Percentiles rank a stretch among this genome's conserved stretches.
These are phyloP conservation scores for Fusarium sp. DNA, from an alignment of 2,329 filamentous ascomycete genomes.

Conservation along the genomic window DNA sequence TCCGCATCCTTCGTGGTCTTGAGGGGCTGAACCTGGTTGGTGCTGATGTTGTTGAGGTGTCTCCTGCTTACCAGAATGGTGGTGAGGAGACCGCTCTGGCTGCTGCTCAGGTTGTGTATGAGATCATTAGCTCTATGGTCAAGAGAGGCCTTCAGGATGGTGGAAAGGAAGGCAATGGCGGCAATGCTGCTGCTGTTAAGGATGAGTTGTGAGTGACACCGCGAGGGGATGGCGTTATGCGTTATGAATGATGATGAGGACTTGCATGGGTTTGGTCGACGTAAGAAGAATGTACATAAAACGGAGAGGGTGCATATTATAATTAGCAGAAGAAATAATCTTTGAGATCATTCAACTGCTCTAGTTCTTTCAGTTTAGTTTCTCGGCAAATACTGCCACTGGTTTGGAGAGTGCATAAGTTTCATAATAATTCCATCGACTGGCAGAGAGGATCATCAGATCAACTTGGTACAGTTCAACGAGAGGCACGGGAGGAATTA, in stretches of 20 bases:
- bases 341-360: background rate
- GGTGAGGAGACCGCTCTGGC: slow-evolving; percentile 86
- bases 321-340: background rate
- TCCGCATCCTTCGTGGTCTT: slow-evolving; percentile 81
- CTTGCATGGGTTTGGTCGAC: background rate
- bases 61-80: slow-evolving; percentile 82
- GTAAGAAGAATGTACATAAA: background rate
- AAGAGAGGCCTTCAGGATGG: slow-evolving; percentile 58
- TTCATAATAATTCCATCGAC: too few species aligned
- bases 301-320: background rate
- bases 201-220: slow-evolving; percentile 49
- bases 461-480: background rate
- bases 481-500: background rate
- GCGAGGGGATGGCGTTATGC: background rate
- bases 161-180: slow-evolving; percentile 46
- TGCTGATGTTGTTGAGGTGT: slow-evolving; percentile 87
- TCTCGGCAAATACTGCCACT: background rate
- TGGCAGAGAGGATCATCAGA: background rate
- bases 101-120: slow-evolving; percentile 84
- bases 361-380: background rate
- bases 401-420: background rate
- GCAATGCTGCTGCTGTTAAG: slow-evolving; percentile 27
- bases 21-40: slow-evolving; percentile 87
- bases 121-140: slow-evolving; percentile 82
- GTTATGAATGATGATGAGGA: slow-evolving; percentile 14